A percentile compares a stretch with the other conserved stretches of the same genome.
phyloP scores from a whole-genome alignment of 1,284 basidiomycete genomes.

The Pascua guehoae region DNA sequence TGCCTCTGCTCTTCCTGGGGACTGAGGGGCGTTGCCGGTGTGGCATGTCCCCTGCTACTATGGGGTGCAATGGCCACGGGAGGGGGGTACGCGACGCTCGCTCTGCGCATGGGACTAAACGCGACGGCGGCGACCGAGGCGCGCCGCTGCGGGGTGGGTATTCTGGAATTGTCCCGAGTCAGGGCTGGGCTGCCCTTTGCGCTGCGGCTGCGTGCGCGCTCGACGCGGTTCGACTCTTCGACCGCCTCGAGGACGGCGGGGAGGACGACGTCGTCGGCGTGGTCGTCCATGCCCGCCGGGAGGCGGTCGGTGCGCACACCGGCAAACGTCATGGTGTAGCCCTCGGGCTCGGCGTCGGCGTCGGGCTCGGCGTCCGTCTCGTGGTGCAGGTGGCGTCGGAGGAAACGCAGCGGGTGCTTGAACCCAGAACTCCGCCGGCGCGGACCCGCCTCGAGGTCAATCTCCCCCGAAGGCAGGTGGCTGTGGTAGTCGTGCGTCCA shows the following conservation, averaged over 20 bases:
- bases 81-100: background rate
- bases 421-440: background rate
- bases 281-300: slow-evolving; percentile 13
- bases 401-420: slow-evolving; percentile 6
- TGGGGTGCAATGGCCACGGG: background rate
- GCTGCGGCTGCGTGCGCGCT: background rate
- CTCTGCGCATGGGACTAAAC: background rate
- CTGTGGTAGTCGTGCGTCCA: background rate
- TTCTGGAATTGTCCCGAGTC: no score
- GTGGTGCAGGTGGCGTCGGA: slow-evolving; percentile 14
- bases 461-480: background rate
- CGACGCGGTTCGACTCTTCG: background rate
- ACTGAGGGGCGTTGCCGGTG: background rate
- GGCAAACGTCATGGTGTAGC: slow-evolving; percentile 10
- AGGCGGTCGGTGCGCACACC: slow-evolving; percentile 12
- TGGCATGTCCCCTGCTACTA: background rate
- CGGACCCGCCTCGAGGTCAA: no score
- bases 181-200: background rate
- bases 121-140: background rate
- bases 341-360: background rate
- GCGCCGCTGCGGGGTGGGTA: background rate
- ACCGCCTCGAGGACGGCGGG: slow-evolving; percentile 9
- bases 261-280: slow-evolving; percentile 10
- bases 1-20: background rate
- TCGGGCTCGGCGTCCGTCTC: slow-evolving; percentile 4